These are phyloP conservation scores for Inonotus hispidus DNA, from an alignment of 1,284 basidiomycete genomes.

Conservation along the genomic window DNA sequence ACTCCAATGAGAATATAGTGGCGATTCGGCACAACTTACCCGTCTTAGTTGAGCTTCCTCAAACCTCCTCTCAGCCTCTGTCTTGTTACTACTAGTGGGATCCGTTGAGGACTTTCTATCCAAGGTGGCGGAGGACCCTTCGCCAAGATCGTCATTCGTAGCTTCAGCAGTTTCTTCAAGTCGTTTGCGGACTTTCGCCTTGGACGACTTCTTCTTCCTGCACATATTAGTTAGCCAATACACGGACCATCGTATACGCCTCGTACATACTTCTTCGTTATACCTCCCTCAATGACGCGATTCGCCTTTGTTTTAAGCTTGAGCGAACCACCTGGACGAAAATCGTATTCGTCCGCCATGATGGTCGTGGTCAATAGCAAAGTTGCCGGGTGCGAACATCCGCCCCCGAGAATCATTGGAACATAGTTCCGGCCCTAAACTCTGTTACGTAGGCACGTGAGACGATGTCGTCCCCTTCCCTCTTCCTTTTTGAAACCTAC, in stretches of 20 bases:
- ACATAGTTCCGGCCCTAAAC: not conserved
- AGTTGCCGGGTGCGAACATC: not conserved
- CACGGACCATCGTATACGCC: constrained; percentile 4
- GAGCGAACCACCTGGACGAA: constrained; percentile 81
- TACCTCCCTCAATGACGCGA: constrained; percentile 67
- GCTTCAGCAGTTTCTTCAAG: constrained; percentile 27
- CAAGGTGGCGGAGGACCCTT: constrained; percentile 48
- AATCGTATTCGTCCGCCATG: constrained; percentile 77
- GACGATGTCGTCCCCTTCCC: not conserved
- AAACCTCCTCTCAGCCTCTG: constrained; percentile 86
- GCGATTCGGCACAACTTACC: constrained; percentile 43
- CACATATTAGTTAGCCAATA: constrained; percentile 20
- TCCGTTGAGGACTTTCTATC: constrained; percentile 52
- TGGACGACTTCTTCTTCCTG: constrained; percentile 70
- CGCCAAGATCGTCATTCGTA: constrained; percentile 35
- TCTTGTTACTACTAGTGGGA: constrained; percentile 55
- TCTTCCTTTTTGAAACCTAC: too few relatives aligned
- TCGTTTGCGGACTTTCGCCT: constrained; percentile 36
- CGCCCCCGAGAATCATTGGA: too few relatives aligned
- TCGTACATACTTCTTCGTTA: constrained; percentile 72
- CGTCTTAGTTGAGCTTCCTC: constrained; percentile 80
- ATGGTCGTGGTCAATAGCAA: constrained; percentile 18
- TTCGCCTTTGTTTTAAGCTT: constrained; percentile 68
- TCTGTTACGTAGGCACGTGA: not conserved
- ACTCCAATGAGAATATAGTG: constrained; percentile 15